Conservation (phyloP, 2,329 filamentous ascomycete species). For the Penicillium italicum region DNA sequence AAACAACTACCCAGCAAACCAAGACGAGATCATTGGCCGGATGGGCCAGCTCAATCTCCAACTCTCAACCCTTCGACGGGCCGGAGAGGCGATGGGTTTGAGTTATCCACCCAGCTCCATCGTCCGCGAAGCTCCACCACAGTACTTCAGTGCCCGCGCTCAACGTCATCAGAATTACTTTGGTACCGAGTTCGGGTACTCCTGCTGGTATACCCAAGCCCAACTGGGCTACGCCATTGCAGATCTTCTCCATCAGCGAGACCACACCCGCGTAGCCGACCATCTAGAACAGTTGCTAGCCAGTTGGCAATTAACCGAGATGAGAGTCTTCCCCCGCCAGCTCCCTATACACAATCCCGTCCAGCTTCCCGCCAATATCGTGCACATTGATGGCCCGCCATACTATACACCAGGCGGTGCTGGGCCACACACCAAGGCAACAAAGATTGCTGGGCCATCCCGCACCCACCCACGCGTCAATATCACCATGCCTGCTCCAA, state of each 20-base stretch:
- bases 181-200: not conserved
- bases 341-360: not conserved
- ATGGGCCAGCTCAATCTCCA: not conserved
- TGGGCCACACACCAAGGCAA: not conserved
- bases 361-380: not conserved
- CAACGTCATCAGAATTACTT: conserved; percentile 3
- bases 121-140: not conserved
- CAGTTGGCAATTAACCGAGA: not conserved
- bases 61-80: not conserved
- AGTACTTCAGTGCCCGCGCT: not conserved
- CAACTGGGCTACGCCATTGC: not conserved
- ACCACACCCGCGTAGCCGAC: not conserved
- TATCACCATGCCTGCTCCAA: not conserved
- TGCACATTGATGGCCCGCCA: not conserved
- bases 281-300: not conserved
- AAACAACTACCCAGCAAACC: not conserved
- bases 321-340: not conserved
- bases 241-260: not conserved
- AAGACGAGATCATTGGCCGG: not conserved
- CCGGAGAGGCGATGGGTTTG: not conserved
- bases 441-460: not conserved
- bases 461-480: not conserved
- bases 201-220: conserved; percentile 4
- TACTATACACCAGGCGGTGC: not conserved
- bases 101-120: not conserved